Conservation (phyloP, 441 rosid species). For the Hypseocharis bilobata region DNA sequence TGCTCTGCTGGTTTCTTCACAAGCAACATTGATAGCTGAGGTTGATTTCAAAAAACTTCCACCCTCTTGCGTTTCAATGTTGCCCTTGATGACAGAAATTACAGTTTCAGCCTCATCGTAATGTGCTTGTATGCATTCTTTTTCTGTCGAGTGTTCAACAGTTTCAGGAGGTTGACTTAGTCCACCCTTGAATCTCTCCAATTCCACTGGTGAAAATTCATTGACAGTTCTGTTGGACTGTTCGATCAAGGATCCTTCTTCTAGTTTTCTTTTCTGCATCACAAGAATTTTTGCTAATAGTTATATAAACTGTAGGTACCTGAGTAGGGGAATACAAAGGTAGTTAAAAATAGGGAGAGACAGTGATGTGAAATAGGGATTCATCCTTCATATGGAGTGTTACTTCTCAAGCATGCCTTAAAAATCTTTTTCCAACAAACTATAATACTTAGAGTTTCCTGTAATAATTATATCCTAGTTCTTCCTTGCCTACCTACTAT, state of each 20-base stretch:
- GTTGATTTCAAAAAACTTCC: conserved; percentile 34
- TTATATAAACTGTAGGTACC: neutral
- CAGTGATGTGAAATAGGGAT: neutral
- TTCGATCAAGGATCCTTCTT: conserved; percentile 19
- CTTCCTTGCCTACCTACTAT: neutral
- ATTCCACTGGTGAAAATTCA: conserved; percentile 17
- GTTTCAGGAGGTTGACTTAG: conserved; percentile 24
- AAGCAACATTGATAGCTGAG: conserved; percentile 24
- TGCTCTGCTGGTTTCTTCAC: conserved; percentile 21
- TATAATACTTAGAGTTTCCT: too few relatives aligned
- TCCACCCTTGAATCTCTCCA: conserved; percentile 18
- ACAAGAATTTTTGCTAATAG: conserved; percentile 6
- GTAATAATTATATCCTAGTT: neutral
- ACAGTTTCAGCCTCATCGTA: conserved; percentile 19
- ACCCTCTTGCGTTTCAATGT: conserved; percentile 28
- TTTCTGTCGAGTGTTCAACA: conserved; percentile 20
- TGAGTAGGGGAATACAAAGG: neutral
- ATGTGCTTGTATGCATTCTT: conserved; percentile 13
- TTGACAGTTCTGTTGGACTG: conserved; percentile 12
- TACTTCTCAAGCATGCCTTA: neutral
- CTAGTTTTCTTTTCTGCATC: conserved; percentile 35
- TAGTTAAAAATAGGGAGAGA: neutral
- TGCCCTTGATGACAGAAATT: conserved; percentile 20
- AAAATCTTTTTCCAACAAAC: too few relatives aligned
- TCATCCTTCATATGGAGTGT: neutral